A percentile compares a stretch with the other conserved stretches of the same genome.
Evolutionary conservation across 2,329 filamentous ascomycete genomes (phyloP).

Genomic region (Alternaria ethzedia): DNA sequence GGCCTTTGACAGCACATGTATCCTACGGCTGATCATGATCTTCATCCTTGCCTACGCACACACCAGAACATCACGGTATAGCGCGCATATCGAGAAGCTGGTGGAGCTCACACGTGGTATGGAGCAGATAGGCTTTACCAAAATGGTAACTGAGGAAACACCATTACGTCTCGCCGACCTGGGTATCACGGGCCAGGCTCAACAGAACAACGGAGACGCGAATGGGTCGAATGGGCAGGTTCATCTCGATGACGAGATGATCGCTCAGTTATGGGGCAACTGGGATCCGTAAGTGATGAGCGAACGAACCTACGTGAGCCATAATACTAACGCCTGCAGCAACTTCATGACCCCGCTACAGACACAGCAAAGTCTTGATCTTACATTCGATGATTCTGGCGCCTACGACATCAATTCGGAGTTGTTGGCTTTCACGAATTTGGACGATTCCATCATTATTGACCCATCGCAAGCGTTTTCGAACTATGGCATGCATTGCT

Average conservation of each 20-base stretch:
- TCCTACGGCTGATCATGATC: slow-evolving; percentile 43
- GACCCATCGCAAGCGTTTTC: slow-evolving; percentile 33
- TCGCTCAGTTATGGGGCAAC: slow-evolving; percentile 41
- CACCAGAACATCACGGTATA: slow-evolving; percentile 35
- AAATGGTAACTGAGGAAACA: slow-evolving; percentile 44
- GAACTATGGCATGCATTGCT: slow-evolving; percentile 1
- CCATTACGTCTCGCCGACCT: slow-evolving; percentile 40
- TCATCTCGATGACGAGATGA: slow-evolving; percentile 35
- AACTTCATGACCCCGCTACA: slow-evolving; percentile 44
- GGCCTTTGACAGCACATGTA: slow-evolving; percentile 45
- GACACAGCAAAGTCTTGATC: slow-evolving; percentile 40
- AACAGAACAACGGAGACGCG: not conserved
- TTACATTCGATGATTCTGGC: slow-evolving; percentile 41
- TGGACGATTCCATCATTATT: slow-evolving; percentile 40
- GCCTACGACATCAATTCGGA: slow-evolving; percentile 41
- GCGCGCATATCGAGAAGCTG: slow-evolving; percentile 33
- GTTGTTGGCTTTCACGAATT: slow-evolving; percentile 37
- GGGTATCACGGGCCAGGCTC: slow-evolving; percentile 30
- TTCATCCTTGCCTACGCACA: slow-evolving; percentile 46
- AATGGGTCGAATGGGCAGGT: slow-evolving; percentile 15
- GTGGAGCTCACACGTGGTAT: slow-evolving; percentile 32
- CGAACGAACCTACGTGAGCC: not conserved
- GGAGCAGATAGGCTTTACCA: slow-evolving; percentile 45
- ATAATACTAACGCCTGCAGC: slow-evolving; percentile 15
- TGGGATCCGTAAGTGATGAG: slow-evolving; percentile 37